Base-by-base conservation (phyloP, 139 green algal species). In the Chlorella sp. region DNA sequence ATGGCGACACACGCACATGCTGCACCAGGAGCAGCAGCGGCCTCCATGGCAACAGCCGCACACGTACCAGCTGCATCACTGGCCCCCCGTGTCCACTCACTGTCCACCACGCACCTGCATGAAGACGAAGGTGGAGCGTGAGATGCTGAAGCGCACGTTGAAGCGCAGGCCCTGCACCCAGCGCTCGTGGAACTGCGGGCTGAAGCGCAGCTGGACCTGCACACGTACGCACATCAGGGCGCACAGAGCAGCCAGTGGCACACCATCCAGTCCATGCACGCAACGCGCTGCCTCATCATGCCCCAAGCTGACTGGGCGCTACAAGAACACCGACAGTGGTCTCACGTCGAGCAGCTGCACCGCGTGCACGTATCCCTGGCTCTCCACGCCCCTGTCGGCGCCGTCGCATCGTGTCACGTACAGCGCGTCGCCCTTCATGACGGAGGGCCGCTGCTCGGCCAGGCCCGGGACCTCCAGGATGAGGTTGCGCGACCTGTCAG, bases 91-190 rank as follows among this genome's bases (percentile, higher is more conserved):
- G 35, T 22, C 34, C 66, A 26, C 26, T 49, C 20, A 72, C 62
- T n/a, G n/a, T n/a, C n/a, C n/a, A n/a, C n/a, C n/a, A n/a, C n/a
- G 2, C 20, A 72, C 69, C 27, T 83, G 77, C 77, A 80, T 83
- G 73, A 83, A 74, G 14, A 66, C 34, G 62, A 77, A 82, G 2
- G 72, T 62, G 17, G 77, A 80, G 74, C 77, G 75, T 49, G 73
- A 80, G 72, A 87, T 74, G 26, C 69, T 49, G 65, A 84, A 87
- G 62, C 81, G 77, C 74, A 87, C 81, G 33, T 84, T 65, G 29
- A 67, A 14, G 24, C 5, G 62, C 29, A 67, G 35, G 62, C 62
- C 29, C 3, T 4, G 5, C 3, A 26, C 23, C 27, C 6, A 42
- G 27, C 30, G 20, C 27, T n/a, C 2, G 50, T 68, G 34, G 72